These are phyloP conservation scores for Syncephalis plumigaleata DNA, from an alignment of 371 early-diverging fungal genomes.

Conservation along the genomic window DNA sequence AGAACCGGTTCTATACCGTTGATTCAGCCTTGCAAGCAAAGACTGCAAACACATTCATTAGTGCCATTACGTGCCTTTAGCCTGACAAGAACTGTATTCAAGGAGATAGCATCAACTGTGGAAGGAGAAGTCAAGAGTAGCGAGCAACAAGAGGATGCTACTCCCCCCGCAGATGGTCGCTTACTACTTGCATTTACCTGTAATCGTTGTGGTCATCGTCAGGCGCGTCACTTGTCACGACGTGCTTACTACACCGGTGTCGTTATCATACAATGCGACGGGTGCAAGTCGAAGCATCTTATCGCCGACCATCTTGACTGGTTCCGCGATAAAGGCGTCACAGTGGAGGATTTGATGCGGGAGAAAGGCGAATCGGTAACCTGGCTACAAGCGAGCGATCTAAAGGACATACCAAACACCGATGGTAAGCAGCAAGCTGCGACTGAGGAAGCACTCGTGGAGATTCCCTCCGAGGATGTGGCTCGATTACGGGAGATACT, in stretches of 20 bases:
- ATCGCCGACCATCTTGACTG: slow-evolving; percentile 94
- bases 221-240: slow-evolving; percentile 80
- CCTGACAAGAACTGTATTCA: no score
- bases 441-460: slow-evolving; percentile 9
- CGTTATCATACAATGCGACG: slow-evolving; percentile 82
- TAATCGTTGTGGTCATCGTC: slow-evolving; percentile 72
- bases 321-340: slow-evolving; percentile 55
- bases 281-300: slow-evolving; percentile 79
- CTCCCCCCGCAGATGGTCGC: slow-evolving; percentile 14
- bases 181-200: slow-evolving; percentile 87
- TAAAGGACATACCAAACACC: no score
- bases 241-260: slow-evolving; percentile 79
- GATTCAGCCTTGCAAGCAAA: no score
- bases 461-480: slow-evolving; percentile 4
- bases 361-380: slow-evolving; percentile 59
- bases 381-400: neutral
- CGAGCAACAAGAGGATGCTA: no score
- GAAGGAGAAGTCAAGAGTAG: no score
- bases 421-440: slow-evolving; percentile 4
- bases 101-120: no score
- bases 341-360: slow-evolving; percentile 66
- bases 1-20: no score
- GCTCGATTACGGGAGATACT: neutral
- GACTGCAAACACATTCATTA: no score
- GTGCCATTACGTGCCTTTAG: no score